Evolutionary conservation across 306 rosid genomes (phyloP).

Genomic region (Quercus variabilis): DNA sequence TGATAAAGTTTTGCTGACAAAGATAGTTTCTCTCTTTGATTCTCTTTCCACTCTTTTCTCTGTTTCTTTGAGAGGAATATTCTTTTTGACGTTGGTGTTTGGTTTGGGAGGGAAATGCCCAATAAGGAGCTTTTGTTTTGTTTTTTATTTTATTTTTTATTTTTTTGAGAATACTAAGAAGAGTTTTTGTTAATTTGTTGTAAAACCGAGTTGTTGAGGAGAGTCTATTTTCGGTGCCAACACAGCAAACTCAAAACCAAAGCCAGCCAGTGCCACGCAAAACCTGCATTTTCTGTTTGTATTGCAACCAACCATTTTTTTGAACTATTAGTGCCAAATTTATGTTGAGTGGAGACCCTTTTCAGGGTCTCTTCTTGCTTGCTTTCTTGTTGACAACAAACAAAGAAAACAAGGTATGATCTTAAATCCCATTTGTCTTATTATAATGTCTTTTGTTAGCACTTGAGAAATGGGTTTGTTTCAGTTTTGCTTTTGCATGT

Average conservation of each 20-base stretch:
- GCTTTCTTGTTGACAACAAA: neutral
- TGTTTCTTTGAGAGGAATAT: neutral
- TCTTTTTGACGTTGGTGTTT: too few species aligned
- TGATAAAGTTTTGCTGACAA: neutral
- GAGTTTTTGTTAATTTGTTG: too few species aligned
- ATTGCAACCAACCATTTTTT: conserved; percentile 14
- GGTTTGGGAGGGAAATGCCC: too few species aligned
- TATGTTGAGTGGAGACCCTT: neutral
- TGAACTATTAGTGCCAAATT: neutral
- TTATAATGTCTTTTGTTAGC: neutral
- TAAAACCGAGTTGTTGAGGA: neutral
- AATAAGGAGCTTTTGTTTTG: too few species aligned
- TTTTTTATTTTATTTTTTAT: too few species aligned
- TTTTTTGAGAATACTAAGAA: too few species aligned
- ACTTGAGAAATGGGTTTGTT: neutral
- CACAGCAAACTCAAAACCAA: conserved; percentile 32
- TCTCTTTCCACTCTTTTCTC: neutral
- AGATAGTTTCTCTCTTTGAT: neutral
- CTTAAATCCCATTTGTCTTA: neutral
- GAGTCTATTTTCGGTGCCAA: conserved; percentile 19
- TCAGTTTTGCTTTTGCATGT: neutral
- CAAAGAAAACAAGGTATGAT: conserved; percentile 28
- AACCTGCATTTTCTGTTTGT: conserved; percentile 11
- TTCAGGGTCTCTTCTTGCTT: conserved; percentile 15
- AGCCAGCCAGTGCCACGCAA: neutral